phyloP scores from a whole-genome alignment of 805 yeast genomes.

The Saccharomycopsis amapae region DNA sequence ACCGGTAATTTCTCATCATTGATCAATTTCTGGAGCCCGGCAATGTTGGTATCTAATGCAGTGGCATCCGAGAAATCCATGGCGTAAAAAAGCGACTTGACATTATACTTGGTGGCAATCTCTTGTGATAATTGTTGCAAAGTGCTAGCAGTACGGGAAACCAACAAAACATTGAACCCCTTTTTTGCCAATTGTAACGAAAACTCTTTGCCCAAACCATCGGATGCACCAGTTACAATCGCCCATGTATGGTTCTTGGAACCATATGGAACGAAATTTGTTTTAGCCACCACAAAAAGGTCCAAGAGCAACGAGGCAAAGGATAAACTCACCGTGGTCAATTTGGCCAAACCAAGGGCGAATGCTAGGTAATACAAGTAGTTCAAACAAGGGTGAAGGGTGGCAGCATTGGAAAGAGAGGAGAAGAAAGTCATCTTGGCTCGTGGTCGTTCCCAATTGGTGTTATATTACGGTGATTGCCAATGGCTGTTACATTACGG shows the following conservation, averaged over 20 bases:
- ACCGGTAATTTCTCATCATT: slow-evolving; percentile 46
- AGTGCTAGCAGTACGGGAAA: slow-evolving; percentile 78
- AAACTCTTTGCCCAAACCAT: slow-evolving; percentile 94
- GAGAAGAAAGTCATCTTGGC: background rate
- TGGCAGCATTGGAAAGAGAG: slow-evolving; percentile 3
- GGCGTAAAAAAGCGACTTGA: slow-evolving; percentile 60
- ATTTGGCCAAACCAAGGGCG: slow-evolving; percentile 56
- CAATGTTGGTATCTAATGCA: slow-evolving; percentile 7
- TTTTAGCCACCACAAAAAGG: slow-evolving; percentile 56
- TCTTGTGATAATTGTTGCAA: slow-evolving; percentile 60
- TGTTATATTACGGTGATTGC: no score
- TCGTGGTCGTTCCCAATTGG: no score
- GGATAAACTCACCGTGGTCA: slow-evolving; percentile 45
- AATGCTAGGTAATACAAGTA: slow-evolving; percentile 30
- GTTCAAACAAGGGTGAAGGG: slow-evolving; percentile 7
- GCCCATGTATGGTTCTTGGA: slow-evolving; percentile 75
- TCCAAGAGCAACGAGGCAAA: slow-evolving; percentile 50
- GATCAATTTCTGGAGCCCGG: slow-evolving; percentile 5
- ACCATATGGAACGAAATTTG: slow-evolving; percentile 61
- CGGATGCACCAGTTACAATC: slow-evolving; percentile 95
- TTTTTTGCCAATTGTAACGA: slow-evolving; percentile 76
- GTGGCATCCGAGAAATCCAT: slow-evolving; percentile 55
- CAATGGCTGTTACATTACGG: no score
- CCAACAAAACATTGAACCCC: slow-evolving; percentile 77
- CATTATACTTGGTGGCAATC: slow-evolving; percentile 51